These are phyloP conservation scores for Monascus purpureus DNA, from an alignment of 495 filamentous ascomycete species.

Conservation along the genomic window DNA sequence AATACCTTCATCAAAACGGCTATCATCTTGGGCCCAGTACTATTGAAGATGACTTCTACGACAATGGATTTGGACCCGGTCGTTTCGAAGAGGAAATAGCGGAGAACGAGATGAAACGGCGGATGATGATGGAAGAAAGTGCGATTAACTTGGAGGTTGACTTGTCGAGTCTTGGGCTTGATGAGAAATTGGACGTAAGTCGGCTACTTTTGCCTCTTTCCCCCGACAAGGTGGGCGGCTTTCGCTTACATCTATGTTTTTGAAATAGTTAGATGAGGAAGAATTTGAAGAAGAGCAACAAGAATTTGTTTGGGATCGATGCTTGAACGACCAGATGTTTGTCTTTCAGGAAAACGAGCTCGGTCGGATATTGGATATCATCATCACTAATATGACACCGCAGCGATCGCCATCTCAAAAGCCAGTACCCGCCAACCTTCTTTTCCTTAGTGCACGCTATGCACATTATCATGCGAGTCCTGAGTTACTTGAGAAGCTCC, in stretches of 20 bases:
- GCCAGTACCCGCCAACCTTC: slow-evolving; percentile 90
- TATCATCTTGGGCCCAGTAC: slow-evolving; percentile 77
- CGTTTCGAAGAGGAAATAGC: slow-evolving; percentile 95
- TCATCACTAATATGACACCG: slow-evolving; percentile 97
- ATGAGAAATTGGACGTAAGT: slow-evolving; percentile 85
- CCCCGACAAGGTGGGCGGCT: neutral
- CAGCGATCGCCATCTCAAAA: slow-evolving; percentile 93
- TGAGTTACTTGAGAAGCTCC: slow-evolving; percentile 66
- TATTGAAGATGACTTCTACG: slow-evolving; percentile 94
- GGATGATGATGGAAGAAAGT: slow-evolving; percentile 99
- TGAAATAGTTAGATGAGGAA: slow-evolving; percentile 50
- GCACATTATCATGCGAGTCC: slow-evolving; percentile 90
- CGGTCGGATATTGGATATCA: slow-evolving; percentile 77
- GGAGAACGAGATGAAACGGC: slow-evolving; percentile 85
- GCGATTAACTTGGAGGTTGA: slow-evolving; percentile 96
- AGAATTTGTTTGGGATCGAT: slow-evolving; percentile 95
- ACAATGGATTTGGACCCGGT: slow-evolving; percentile 81
- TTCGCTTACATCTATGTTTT: slow-evolving; percentile 9
- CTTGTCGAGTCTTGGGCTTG: slow-evolving; percentile 85
- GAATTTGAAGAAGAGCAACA: slow-evolving; percentile 81
- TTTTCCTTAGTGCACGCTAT: slow-evolving; percentile 91
- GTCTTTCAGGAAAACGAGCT: slow-evolving; percentile 95
- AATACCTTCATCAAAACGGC: slow-evolving; percentile 84
- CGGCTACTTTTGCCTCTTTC: slow-evolving; percentile 5
- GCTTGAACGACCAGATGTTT: slow-evolving; percentile 98